These are phyloP conservation scores for Gleditsia sinensis DNA, from an alignment of 306 rosid species.

Conservation along the genomic window DNA sequence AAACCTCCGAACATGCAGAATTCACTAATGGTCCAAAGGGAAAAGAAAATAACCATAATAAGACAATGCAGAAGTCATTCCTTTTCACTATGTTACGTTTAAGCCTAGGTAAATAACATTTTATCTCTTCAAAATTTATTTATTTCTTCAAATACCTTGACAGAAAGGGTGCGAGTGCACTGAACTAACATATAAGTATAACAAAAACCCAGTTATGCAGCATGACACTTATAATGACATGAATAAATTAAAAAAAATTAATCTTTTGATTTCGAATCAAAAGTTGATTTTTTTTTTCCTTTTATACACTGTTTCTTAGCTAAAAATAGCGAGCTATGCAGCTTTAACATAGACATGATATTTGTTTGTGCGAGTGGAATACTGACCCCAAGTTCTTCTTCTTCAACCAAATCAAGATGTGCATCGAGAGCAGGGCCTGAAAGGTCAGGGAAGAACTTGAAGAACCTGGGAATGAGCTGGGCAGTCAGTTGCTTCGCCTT, in stretches of 20 bases:
- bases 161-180: background rate
- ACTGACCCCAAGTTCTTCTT: slow-evolving; percentile 95
- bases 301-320: slow-evolving; percentile 12
- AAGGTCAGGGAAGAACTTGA: slow-evolving; percentile 86
- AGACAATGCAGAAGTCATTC: background rate
- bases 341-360: background rate
- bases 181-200: background rate
- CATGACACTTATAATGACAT: background rate
- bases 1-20: background rate
- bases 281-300: background rate
- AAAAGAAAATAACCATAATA: background rate
- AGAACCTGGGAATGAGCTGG: slow-evolving; percentile 95
- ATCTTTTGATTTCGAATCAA: background rate
- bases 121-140: background rate
- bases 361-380: background rate
- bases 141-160: background rate
- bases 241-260: background rate
- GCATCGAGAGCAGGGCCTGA: slow-evolving; percentile 80
- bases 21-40: background rate
- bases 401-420: slow-evolving; percentile 94
- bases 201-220: background rate
- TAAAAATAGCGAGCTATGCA: slow-evolving; percentile 3
- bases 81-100: background rate
- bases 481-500: slow-evolving; percentile 94
- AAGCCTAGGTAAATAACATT: background rate